Base-by-base conservation (phyloP, 2,329 filamentous ascomycete genomes). In the Curvularia sp. region DNA sequence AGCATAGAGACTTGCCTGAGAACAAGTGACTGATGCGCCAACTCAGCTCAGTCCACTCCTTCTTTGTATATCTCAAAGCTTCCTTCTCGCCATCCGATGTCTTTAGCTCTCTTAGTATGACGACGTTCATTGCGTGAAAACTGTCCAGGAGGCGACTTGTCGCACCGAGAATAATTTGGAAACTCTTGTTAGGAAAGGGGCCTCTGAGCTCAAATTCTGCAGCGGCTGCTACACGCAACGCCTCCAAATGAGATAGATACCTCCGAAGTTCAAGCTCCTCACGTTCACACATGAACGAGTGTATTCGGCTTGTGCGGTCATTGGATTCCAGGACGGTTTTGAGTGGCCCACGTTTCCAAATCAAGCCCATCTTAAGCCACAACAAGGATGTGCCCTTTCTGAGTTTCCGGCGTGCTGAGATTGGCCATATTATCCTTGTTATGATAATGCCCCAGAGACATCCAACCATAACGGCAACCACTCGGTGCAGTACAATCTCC, bases 51-150 rank as follows among this genome's bases (percentile, higher is more conserved):
- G 85, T 86, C 52, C 95, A 86, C 77, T 99, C 94, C 8, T 86
- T 81, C 4, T 86, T 84, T 1, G 95, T 98, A 74, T 91, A 93
- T 61, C 86, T 84, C 36, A 99, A 80, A 36, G 98, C 84, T 8
- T 89, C 88, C 55, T 89, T 87, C 78, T 98, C 94, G 3, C 94
- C 93, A 25, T 89, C 86, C 2, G 88, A 92, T 1, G 92, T 85
- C 36, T 85, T 85, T 10, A 89, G 81, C 58, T 94, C 91, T 70
- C 93, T 94, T 71, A 90, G 84, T 36, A 96, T 93, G 61, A 97
- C 89, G 10, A 97, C 86, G 63, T 94, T 96, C 92, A 99, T 97
- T 50, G 93, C 92, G 72, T 98, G 93, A 76, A 99, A 97, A 36
- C 92, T 89, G 77, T 97, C 93, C 4, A 98, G 86, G 78, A 97